Evolutionary conservation across 139 green algal species (phyloP).

Genomic region (Micractinium sp.): DNA sequence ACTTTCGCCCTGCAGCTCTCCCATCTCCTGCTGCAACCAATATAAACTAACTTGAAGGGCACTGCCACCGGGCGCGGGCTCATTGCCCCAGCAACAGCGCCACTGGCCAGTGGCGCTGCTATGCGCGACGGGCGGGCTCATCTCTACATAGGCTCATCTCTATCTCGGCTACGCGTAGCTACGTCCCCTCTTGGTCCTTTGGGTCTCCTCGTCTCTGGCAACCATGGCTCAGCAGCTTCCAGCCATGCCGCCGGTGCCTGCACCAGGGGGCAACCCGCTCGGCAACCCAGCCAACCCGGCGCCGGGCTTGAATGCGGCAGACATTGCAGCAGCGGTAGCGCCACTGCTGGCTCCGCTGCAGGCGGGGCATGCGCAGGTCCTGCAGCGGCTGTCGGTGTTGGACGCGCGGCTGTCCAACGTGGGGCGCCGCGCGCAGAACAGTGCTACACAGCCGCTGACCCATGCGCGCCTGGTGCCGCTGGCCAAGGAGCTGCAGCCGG

Average conservation of each 20-base stretch:
- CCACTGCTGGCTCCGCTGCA: not conserved
- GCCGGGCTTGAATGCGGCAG: not conserved
- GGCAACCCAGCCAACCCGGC: not conserved
- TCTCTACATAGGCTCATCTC: too few species aligned
- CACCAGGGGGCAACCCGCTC: not conserved
- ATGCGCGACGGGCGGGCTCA: too few species aligned
- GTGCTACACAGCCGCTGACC: too few species aligned
- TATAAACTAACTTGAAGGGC: not conserved
- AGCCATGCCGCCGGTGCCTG: not conserved
- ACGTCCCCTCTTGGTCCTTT: too few species aligned
- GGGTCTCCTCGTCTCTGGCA: not conserved
- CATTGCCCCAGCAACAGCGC: too few species aligned
- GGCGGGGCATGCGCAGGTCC: too few species aligned
- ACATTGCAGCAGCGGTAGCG: not conserved
- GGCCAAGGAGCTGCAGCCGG: not conserved
- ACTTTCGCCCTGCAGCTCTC: too few species aligned
- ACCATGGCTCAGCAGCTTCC: not conserved
- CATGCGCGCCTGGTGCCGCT: not conserved
- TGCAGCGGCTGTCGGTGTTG: not conserved
- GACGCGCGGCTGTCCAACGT: not conserved
- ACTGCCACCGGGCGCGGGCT: not conserved
- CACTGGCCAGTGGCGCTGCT: too few species aligned
- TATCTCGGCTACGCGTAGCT: too few species aligned
- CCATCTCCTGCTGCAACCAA: slow-evolving; percentile 14
- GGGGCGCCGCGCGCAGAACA: not conserved